Evolutionary conservation across 768 basidiomycete genomes (phyloP).

Genomic region (Suillus lakei): DNA sequence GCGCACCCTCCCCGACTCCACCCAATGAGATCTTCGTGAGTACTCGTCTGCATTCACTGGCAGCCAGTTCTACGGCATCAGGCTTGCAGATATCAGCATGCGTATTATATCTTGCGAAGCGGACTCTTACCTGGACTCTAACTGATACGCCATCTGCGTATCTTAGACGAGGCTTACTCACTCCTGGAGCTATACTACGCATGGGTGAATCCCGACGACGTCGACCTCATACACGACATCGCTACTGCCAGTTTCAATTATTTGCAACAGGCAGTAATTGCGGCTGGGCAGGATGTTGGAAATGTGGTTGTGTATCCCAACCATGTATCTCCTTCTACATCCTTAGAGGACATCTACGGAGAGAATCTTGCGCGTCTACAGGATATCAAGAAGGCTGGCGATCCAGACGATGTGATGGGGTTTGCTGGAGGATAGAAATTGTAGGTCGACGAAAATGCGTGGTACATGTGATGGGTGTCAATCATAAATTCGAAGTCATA

Average conservation of each 20-base stretch:
- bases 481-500: not conserved
- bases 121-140: constrained; percentile 52
- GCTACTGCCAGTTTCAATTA: constrained; percentile 42
- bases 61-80: not conserved
- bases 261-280: constrained; percentile 45
- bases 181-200: constrained; percentile 53
- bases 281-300: constrained; percentile 40
- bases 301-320: constrained; percentile 59
- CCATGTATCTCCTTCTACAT: constrained; percentile 59
- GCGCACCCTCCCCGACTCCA: too few relatives aligned
- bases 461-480: not conserved
- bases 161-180: constrained; percentile 42
- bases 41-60: not conserved
- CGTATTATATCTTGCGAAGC: constrained; percentile 45
- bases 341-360: constrained; percentile 56
- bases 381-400: constrained; percentile 47
- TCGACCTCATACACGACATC: constrained; percentile 44
- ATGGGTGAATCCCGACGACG: constrained; percentile 49
- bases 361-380: constrained; percentile 46
- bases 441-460: not conserved
- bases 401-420: constrained; percentile 66
- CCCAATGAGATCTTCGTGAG: not conserved
- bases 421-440: constrained; percentile 72
- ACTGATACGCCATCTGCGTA: constrained; percentile 47
- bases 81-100: not conserved